A percentile compares a stretch with the other conserved stretches of the same genome.
phyloP scores from a whole-genome alignment of 345 rosid genomes.

The Laguncularia racemosa region DNA sequence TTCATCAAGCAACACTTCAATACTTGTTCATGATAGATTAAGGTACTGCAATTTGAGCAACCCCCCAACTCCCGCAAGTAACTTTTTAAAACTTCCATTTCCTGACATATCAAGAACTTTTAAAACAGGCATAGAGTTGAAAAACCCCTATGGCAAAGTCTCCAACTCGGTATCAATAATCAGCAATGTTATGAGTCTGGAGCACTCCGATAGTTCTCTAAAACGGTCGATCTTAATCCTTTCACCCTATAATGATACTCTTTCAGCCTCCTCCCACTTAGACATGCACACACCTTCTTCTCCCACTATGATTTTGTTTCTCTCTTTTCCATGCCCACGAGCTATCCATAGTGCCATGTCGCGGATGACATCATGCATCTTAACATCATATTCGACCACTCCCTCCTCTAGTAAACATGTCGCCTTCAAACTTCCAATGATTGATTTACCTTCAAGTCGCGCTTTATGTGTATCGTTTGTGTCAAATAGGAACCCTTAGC shows the following conservation, averaged over 20 bases:
- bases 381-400: conserved; percentile 1
- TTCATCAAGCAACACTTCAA: conserved; percentile 18
- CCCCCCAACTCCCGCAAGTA: conserved; percentile 17
- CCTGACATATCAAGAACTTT: conserved; percentile 21
- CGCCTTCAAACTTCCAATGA: conserved; percentile 17
- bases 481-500: conserved; percentile 20
- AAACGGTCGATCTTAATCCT: too few species aligned
- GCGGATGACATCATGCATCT: conserved; percentile 39
- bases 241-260: conserved; percentile 20
- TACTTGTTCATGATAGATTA: conserved; percentile 13
- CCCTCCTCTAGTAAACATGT: conserved; percentile 19
- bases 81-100: conserved; percentile 2
- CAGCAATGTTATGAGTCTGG: conserved; percentile 21
- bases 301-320: conserved; percentile 10
- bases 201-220: too few species aligned
- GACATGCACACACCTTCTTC: conserved; percentile 2
- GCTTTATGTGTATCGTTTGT: not conserved
- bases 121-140: conserved; percentile 16
- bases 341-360: conserved; percentile 40
- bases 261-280: conserved; percentile 12
- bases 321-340: not conserved
- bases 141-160: conserved; percentile 11
- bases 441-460: conserved; percentile 13
- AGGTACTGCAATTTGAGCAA: conserved; percentile 15
- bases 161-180: conserved; percentile 7